Percentiles rank a stretch among this genome's conserved stretches.
These are phyloP conservation scores for Marasmius tenuissimus DNA, from an alignment of 1,284 basidiomycete genomes.

Conservation along the genomic window DNA sequence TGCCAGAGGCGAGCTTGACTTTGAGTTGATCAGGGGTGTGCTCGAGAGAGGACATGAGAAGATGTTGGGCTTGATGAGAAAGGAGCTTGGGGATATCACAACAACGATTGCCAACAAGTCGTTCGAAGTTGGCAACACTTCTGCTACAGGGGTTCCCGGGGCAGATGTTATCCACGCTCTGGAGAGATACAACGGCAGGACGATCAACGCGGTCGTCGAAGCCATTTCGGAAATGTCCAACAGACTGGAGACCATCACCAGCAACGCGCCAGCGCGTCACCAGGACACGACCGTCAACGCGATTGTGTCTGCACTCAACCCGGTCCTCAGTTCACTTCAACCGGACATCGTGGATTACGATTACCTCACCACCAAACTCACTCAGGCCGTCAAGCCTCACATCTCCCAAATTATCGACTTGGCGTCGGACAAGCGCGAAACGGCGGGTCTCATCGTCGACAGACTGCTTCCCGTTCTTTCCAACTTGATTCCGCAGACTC, in stretches of 20 bases:
- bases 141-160: constrained; percentile 6
- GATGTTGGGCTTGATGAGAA: constrained; percentile 53
- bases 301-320: constrained; percentile 58
- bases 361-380: constrained; percentile 65
- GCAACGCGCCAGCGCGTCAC: constrained; percentile 43
- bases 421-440: constrained; percentile 82
- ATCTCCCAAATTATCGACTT: constrained; percentile 84
- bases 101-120: constrained; percentile 29
- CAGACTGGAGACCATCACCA: constrained; percentile 55
- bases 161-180: constrained; percentile 41
- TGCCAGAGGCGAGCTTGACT: constrained; percentile 73
- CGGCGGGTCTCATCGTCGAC: constrained; percentile 75
- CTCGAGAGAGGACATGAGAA: constrained; percentile 69
- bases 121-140: constrained; percentile 21
- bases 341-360: constrained; percentile 76
- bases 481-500: constrained; percentile 40
- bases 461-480: constrained; percentile 63
- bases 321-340: constrained; percentile 57
- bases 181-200: constrained; percentile 57
- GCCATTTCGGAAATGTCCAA: constrained; percentile 60
- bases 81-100: constrained; percentile 49
- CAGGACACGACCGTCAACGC: constrained; percentile 58
- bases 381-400: constrained; percentile 83
- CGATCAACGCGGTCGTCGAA: constrained; percentile 56
- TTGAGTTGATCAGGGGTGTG: constrained; percentile 69